These are phyloP conservation scores for Phellopilus nigrolimitatus DNA, from an alignment of 1,284 basidiomycete species.

Conservation along the genomic window DNA sequence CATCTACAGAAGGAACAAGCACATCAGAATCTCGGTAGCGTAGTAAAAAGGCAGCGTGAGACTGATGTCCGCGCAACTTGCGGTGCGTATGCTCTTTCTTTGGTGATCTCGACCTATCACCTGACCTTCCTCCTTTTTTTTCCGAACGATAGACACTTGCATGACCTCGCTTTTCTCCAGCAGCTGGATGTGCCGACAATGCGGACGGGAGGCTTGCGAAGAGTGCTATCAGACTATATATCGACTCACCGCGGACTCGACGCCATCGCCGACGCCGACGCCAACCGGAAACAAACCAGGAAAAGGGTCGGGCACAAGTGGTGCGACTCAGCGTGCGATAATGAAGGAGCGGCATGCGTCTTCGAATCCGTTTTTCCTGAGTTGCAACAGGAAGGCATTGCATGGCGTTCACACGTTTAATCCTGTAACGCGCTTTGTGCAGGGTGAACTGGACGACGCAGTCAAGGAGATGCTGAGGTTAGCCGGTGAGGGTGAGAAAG, in stretches of 20 bases:
- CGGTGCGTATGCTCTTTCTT: conserved; percentile 45
- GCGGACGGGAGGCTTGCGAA: conserved; percentile 85
- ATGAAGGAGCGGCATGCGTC: conserved; percentile 58
- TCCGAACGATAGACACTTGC: conserved; percentile 67
- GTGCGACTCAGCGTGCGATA: conserved; percentile 40
- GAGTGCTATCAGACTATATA: conserved; percentile 75
- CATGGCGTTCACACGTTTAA: conserved; percentile 67
- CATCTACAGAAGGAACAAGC: conserved; percentile 63
- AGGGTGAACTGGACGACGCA: conserved; percentile 57
- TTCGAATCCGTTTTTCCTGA: conserved; percentile 67
- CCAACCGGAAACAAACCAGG: conserved; percentile 32
- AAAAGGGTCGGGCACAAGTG: not conserved
- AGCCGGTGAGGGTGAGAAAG: conserved; percentile 49
- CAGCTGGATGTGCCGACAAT: conserved; percentile 85
- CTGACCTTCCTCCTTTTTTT: not conserved
- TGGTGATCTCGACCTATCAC: not conserved
- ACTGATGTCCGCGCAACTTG: conserved; percentile 79
- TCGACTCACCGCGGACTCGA: conserved; percentile 58
- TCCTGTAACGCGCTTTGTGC: conserved; percentile 74
- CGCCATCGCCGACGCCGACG: conserved; percentile 39
- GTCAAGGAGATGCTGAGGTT: conserved; percentile 64
- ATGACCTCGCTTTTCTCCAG: conserved; percentile 88
- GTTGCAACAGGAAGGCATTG: conserved; percentile 63
- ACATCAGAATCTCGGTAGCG: conserved; percentile 56
- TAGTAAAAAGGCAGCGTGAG: conserved; percentile 71